A percentile compares a stretch with the other conserved stretches of the same genome.
Conservation (phyloP, 2,329 filamentous ascomycete species). For the Pseudogymnoascus sp. region DNA sequence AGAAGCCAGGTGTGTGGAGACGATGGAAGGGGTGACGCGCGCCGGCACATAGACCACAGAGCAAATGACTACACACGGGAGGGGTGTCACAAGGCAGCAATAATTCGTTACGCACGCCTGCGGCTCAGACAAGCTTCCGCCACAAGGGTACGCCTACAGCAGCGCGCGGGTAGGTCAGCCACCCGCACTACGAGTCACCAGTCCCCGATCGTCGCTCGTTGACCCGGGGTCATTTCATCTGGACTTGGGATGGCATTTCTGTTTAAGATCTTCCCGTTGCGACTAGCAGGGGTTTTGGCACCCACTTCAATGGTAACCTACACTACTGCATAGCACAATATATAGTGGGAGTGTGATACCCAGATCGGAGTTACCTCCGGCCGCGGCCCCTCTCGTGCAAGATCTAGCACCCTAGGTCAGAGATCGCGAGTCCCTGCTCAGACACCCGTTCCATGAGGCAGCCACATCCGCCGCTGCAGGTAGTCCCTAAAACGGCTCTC, state of each 20-base stretch:
- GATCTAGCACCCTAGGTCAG: neutral
- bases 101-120: neutral
- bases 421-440: neutral
- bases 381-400: neutral
- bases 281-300: neutral
- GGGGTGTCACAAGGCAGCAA: neutral
- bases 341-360: neutral
- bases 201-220: neutral
- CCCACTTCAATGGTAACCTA: neutral
- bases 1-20: neutral
- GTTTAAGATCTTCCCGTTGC: neutral
- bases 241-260: neutral
- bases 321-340: neutral
- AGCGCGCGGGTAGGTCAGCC: slow-evolving; percentile 1
- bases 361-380: neutral
- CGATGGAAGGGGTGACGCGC: neutral
- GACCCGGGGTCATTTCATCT: neutral
- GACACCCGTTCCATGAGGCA: neutral
- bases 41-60: neutral
- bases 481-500: neutral
- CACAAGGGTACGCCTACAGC: neutral
- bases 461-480: neutral
- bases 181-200: neutral
- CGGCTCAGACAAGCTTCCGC: slow-evolving; percentile 1
- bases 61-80: neutral